Evolutionary conservation across 73 alveolate species (phyloP), one percentile per base, ranked within the genome.

Genomic region (Symbiodinium pilosum): DNA sequence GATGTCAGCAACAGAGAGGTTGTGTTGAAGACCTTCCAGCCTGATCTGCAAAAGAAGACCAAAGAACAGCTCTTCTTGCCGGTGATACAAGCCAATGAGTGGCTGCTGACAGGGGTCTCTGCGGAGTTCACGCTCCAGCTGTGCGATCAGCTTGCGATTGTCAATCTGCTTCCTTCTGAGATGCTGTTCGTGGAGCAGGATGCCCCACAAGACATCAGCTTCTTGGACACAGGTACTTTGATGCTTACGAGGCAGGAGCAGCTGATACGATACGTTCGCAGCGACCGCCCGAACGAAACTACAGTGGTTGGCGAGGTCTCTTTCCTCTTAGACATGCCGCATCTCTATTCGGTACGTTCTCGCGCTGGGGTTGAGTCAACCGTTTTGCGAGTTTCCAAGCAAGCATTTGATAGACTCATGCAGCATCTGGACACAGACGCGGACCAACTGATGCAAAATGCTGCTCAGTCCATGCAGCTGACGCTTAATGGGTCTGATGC

Each of bases 231-330:
- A 5, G 93, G 93, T 36, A 86, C 93, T 40, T 34, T 86, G 56
- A 86, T 86, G 93, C 64, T 86, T 69, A 86, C 93, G 30, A 26
- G 93, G 32, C 93, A 86, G 83, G 93, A 86, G 83, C 93, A 86
- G 54, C 39, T 86, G 83, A 68, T 86, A 3, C 93, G 93, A 28
- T 86, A 86, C 41, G 93, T 68, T 11, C 93, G 93, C 83, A 86
- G 93, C 40, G 93, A 86, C 43, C 83, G 93, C 18, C 93, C 93
- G 4, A 86, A 86, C 83, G 93, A 86, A 28, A 64, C 93, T n/a
- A 86, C 93, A 3, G 93, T 68, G 32, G 54, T 86, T 24, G 93
- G 93, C 7, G 93, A 86, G 40, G 93, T 86, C 52, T 81, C 93
- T n/a, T 86, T 86, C 39, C 83, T 86, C 30, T 42, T 86, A 11